Conservation (phyloP, 208 protist species). For the Wallacemonas sp. region DNA sequence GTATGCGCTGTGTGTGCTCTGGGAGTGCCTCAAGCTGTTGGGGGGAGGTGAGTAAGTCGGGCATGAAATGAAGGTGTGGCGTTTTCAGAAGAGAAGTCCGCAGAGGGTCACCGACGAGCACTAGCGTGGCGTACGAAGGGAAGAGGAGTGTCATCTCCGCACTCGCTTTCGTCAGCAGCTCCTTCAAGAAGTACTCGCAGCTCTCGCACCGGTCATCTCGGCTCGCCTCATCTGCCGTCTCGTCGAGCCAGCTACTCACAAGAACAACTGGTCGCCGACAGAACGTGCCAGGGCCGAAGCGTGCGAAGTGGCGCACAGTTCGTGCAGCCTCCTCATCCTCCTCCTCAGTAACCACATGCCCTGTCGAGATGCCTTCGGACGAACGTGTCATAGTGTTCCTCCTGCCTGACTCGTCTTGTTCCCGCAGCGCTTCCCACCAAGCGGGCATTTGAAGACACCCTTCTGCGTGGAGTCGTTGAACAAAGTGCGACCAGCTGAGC, state of each 20-base stretch:
- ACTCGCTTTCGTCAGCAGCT: not conserved
- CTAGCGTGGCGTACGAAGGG: not conserved
- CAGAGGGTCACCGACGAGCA: conserved; percentile 7
- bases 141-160: not conserved
- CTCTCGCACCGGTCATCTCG: conserved; percentile 7
- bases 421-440: not conserved
- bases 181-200: conserved; percentile 8
- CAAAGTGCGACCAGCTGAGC: conserved; percentile 6
- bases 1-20: too few species aligned
- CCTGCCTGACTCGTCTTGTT: too few species aligned
- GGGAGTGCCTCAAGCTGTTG: too few species aligned
- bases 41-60: not conserved
- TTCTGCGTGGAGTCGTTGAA: not conserved
- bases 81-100: not conserved
- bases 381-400: too few species aligned
- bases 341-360: too few species aligned
- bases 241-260: conserved; percentile 21
- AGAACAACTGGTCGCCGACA: conserved; percentile 34
- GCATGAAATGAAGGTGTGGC: conserved; percentile 6
- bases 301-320: not conserved
- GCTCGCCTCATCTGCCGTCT: not conserved
- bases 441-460: conserved; percentile 9
- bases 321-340: conserved; percentile 3
- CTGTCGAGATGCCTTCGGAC: too few species aligned
- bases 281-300: conserved; percentile 20